Evolutionary conservation across 345 rosid genomes (phyloP).

Genomic region (Kandelia obovata): DNA sequence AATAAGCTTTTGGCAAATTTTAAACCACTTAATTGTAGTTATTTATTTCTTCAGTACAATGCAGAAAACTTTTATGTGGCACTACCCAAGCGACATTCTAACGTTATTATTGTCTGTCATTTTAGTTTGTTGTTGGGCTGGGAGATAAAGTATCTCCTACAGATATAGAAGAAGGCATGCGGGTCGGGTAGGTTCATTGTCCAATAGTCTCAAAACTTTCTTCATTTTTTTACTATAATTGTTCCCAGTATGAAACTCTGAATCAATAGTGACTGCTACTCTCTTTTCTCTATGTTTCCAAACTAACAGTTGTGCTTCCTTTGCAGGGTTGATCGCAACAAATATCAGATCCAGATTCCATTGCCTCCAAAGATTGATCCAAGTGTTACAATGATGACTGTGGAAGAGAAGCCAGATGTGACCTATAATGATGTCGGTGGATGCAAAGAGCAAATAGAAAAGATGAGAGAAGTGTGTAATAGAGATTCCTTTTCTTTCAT

Average conservation of each 20-base stretch:
- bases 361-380: slow-evolving; percentile 99
- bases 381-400: slow-evolving; percentile 99
- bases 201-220: not conserved
- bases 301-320: slow-evolving; percentile 2
- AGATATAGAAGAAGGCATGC: slow-evolving; percentile 98
- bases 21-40: not conserved
- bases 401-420: slow-evolving; percentile 97
- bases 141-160: slow-evolving; percentile 98
- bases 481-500: not conserved
- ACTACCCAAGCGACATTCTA: not conserved
- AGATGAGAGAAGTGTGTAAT: slow-evolving; percentile 80
- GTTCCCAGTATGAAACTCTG: too few species aligned
- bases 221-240: not conserved
- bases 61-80: not conserved
- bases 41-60: not conserved
- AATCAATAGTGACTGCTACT: too few species aligned
- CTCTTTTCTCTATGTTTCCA: not conserved
- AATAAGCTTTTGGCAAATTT: not conserved
- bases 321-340: slow-evolving; percentile 93
- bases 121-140: slow-evolving; percentile 93
- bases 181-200: slow-evolving; percentile 69
- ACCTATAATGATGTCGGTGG: slow-evolving; percentile 98
- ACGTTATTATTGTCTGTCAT: not conserved
- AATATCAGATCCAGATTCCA: slow-evolving; percentile 97
- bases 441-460: slow-evolving; percentile 97